Conservation (phyloP, 768 basidiomycete species). For the Mycena metata region DNA sequence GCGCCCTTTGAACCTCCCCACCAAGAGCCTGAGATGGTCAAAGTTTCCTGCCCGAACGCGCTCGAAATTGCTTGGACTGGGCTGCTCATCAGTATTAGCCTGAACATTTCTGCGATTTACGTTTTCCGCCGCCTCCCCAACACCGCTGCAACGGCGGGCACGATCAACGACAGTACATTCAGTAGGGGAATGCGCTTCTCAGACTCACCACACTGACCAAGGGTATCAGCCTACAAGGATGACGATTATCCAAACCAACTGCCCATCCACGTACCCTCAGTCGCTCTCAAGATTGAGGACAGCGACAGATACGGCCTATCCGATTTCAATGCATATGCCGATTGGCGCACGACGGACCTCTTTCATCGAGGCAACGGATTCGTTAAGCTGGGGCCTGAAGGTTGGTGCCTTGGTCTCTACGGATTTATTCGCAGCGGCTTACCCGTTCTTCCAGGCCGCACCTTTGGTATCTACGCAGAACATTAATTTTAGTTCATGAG, state of each 20-base stretch:
- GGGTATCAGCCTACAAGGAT: slow-evolving; percentile 31
- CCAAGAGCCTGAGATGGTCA: slow-evolving; percentile 12
- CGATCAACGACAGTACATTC: slow-evolving; percentile 35
- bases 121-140: slow-evolving; percentile 24
- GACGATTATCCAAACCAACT: slow-evolving; percentile 37
- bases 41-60: slow-evolving; percentile 14
- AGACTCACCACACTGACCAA: neutral
- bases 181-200: slow-evolving; percentile 14
- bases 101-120: slow-evolving; percentile 36
- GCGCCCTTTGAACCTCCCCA: neutral
- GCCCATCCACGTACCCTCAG: slow-evolving; percentile 26
- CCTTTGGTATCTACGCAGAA: slow-evolving; percentile 6
- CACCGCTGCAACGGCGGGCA: neutral
- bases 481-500: no score
- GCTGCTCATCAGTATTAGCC: slow-evolving; percentile 28
- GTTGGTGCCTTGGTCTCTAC: neutral
- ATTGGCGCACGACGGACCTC: slow-evolving; percentile 38
- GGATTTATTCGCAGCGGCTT: neutral
- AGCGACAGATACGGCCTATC: slow-evolving; percentile 38
- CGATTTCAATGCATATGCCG: slow-evolving; percentile 32
- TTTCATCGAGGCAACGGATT: slow-evolving; percentile 37
- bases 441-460: slow-evolving; percentile 9
- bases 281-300: slow-evolving; percentile 35
- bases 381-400: slow-evolving; percentile 35
- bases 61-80: slow-evolving; percentile 33